Base-by-base conservation (phyloP, 495 filamentous ascomycete genomes). In the Neurospora sp. region DNA sequence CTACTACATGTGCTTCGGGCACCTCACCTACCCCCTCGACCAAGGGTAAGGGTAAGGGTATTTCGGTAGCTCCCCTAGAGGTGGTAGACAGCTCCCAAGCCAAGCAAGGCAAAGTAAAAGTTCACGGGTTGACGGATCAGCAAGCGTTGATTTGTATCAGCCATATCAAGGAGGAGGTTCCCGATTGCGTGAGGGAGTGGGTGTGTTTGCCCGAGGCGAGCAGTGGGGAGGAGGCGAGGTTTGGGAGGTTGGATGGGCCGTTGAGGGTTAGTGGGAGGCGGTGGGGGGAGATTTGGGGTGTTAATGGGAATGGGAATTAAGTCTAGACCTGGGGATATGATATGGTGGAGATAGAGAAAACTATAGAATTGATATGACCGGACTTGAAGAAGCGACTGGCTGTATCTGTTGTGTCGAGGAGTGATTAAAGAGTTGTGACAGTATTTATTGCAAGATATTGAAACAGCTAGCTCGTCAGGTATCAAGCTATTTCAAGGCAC, bases 161-260 rank as follows among this genome's bases (percentile, higher is more conserved):
- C 76, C 95, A 98, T 82, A 87, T 93, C n/a, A 88, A 88, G 70
- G 93, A 97, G 76, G 95, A 98, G 80, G 93, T 98, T 12, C 95
- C 95, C 0, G 88, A 90, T 41, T 89, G 88, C 69, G 88, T 97
- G 20, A 82, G 92, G 37, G 86, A 92, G 80, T 98, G 91, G 88
- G 88, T 98, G 62, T 92, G 92, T 72, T 83, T 97, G 20, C 93
- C 93, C 23, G 88, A 88, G 83, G 86, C 87, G 49, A 88, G 86
- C 73, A 86, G 84, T 7, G 86, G 87, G 39, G 74, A 77, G 76
- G 80, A 86, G 31, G 88, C 89, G 46, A 84, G 89, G 74, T 88
- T 89, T 75, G 90, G 90, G 4, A 79, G 80, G 49, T 81, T 91
- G 23, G 77, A 85, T 37, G 87, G 87, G 5, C 88, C 90, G 23